Evolutionary conservation across 768 basidiomycete species (phyloP).

Genomic region (Mycena capillaripes): DNA sequence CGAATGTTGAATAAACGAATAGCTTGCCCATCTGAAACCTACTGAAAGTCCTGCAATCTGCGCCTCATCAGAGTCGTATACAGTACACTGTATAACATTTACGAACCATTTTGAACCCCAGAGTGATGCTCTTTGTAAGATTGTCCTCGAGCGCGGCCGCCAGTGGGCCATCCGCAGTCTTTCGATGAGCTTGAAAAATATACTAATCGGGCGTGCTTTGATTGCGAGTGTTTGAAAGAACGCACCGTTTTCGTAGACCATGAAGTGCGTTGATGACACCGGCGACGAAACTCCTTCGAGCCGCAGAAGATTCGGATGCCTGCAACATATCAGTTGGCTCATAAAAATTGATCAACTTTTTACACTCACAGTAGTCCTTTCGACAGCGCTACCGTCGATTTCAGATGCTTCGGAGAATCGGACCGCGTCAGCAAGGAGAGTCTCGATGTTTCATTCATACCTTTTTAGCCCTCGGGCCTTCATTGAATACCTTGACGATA

Average conservation of each 20-base stretch:
- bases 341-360: background rate
- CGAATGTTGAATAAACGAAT: background rate
- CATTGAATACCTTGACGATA: background rate
- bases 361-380: background rate
- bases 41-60: slow-evolving; percentile 12
- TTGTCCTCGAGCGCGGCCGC: background rate
- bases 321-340: background rate
- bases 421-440: background rate
- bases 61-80: no score
- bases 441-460: background rate
- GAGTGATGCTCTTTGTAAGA: background rate
- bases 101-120: slow-evolving; percentile 3
- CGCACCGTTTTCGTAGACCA: background rate
- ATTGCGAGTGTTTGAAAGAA: no score
- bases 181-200: background rate
- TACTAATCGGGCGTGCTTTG: background rate
- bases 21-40: background rate
- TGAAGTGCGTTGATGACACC: background rate
- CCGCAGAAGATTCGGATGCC: background rate
- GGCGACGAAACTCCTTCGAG: background rate
- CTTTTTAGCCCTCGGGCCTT: background rate
- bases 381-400: background rate
- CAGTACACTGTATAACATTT: background rate
- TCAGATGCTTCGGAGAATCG: background rate
- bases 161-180: slow-evolving; percentile 13